Evolutionary conservation across 1,284 basidiomycete genomes (phyloP), one percentile per base, ranked within the genome.

Genomic region (Malassezia slooffiae): DNA sequence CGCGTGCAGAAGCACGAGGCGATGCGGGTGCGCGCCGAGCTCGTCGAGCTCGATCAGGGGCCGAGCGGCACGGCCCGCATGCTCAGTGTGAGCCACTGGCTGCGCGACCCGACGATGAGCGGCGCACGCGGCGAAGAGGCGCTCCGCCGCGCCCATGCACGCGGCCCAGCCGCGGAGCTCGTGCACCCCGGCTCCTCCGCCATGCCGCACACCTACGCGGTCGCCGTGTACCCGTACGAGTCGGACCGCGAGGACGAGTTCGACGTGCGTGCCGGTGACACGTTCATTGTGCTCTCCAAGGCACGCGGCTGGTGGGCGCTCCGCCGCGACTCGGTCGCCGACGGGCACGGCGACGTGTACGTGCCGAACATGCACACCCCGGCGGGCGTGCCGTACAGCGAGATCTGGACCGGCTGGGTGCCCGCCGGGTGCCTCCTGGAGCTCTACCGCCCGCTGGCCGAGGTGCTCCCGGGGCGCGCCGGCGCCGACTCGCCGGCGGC

Each of bases 281-380:
- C 71, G 16, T 96, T 93, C 70, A 80, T 95, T 55, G 91, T 96
- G 61, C 74, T 93, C 41, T 86, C 85, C 47, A 82, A 91, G 52
- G 83, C 88, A 12, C 82, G 90, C 51, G 93, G 93, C 0, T 97
- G 93, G 93, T 99, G 91, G 88, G 85, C 95, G 26, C 91, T 97
- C 3, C 89, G 96, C 67, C 80, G 85, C 24, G 93, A 97, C 70
- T 45, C 62, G 1, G 41, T 50, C 16, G 82, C 83, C 17, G 80
- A 79, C 34, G 89, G 88, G 2, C 77, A 80, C 5, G 89, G 89
- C 11, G 73, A 81, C 38, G 78, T 88, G 54, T 69, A 29, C 29
- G 4, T 48, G 3, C 29, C 39, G 2, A 13, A 5, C n/a, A 5
- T 15, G 32, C n/a, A 16, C 8, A 22, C 7, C 19, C 16, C 30